Base-by-base conservation (phyloP, 345 rosid genomes). In the Eucalyptus cloeziana region DNA sequence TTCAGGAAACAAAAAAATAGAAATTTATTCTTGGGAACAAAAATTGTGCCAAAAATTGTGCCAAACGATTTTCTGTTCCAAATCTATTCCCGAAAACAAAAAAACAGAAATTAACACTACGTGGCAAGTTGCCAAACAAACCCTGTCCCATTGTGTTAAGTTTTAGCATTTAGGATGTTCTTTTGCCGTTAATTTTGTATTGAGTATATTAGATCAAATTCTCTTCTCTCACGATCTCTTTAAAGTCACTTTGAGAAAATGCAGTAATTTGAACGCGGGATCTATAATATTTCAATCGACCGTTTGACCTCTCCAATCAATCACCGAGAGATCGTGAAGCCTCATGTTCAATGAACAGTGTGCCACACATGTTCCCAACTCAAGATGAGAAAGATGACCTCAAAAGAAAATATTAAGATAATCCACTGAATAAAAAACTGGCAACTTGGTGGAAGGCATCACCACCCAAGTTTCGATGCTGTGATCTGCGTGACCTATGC, bases 51-150 rank as follows among this genome's bases (percentile, higher is more conserved):
- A 50, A 50, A 50, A 50, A 51, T 51, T 51, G 8, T 51, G 17
- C 56, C 0, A 52, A 52, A 52, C 4, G 0, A 52, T 17, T 52
- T 52, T 52, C 22, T 52, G 0, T 17, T 0, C 1, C 22, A 17
- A 52, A 52, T 52, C 0, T 52, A 52, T 1, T 52, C 1, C 0
- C 0, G 0, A 0, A 0, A 52, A 52, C 0, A 52, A 52, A 17
- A 52, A 0, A 52, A 52, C 0, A 51, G 0, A 1, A 51, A 52
- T 52, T 52, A 52, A 17, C 9, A 17, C 0, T 52, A 0, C 7
- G 19, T 52, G 56, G 0, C 0, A 52, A 52, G 10, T 52, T 52
- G 24, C 24, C 4, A 52, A 17, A 52, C 1, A 52, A 0, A 4
- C 56, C 56, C 1, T 52, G 19, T 52, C 56, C 10, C 56, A 52